Percentiles rank a stretch among this genome's conserved stretches.
These are phyloP conservation scores for Vickermania spadyakhi DNA, from an alignment of 208 protist species.

Conservation along the genomic window DNA sequence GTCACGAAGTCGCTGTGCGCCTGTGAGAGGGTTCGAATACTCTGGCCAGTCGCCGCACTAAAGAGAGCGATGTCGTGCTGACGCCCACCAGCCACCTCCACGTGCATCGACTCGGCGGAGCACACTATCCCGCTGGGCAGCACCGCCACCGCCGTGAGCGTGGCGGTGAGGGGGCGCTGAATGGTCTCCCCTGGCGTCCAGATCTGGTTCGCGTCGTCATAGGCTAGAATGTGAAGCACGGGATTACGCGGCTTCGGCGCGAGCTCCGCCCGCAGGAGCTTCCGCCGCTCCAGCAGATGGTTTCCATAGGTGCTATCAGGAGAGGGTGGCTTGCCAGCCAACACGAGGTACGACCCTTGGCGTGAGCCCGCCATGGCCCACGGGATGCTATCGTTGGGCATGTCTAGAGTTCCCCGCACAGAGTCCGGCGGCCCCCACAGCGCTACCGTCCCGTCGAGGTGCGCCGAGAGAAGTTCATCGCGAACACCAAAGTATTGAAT, in stretches of 20 bases:
- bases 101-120: slow-evolving; percentile 31
- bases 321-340: slow-evolving; percentile 20
- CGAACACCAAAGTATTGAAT: slow-evolving; percentile 56
- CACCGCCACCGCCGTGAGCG: slow-evolving; percentile 56
- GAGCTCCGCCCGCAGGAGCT: neutral
- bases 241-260: neutral
- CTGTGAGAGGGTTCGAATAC: slow-evolving; percentile 23
- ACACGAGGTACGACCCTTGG: slow-evolving; percentile 45
- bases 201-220: slow-evolving; percentile 23
- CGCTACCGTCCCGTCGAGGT: slow-evolving; percentile 49
- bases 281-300: slow-evolving; percentile 1
- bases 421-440: slow-evolving; percentile 51
- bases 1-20: slow-evolving; percentile 77
- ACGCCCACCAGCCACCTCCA: neutral
- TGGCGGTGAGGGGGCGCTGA: slow-evolving; percentile 22
- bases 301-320: slow-evolving; percentile 10
- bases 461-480: slow-evolving; percentile 64
- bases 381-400: slow-evolving; percentile 45
- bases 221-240: slow-evolving; percentile 30
- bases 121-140: slow-evolving; percentile 47
- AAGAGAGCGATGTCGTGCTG: slow-evolving; percentile 37
- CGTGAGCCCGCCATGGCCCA: slow-evolving; percentile 39
- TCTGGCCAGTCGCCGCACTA: slow-evolving; percentile 26
- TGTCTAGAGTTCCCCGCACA: slow-evolving; percentile 10
- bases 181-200: slow-evolving; percentile 59